Evolutionary conservation across 129 eudicot genomes (phyloP), one percentile per base, ranked within the genome.

Genomic region (Erigeron canadensis): DNA sequence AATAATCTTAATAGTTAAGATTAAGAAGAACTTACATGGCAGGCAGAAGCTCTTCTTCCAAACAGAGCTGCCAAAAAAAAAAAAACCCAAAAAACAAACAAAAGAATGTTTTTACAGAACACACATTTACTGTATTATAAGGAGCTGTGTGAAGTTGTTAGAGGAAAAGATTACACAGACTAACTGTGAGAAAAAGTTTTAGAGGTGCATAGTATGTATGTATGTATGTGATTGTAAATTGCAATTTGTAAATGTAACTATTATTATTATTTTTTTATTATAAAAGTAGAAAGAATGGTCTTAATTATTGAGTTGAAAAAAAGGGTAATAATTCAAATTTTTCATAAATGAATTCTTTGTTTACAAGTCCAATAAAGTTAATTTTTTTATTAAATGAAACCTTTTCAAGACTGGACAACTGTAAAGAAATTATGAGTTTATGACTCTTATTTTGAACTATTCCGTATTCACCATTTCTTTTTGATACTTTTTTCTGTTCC

Each of bases 331-430:
- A 65, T 65, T 72, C 15, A 28, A 45, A 73, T 42, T 44, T 63
- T 16, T 70, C 59, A 63, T 22, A 64, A 71, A 70, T 69, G 22
- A 68, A 18, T 23, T 74, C 47, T 69, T 28, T 23, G 40, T 54
- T 71, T 79, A 65, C 78, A 70, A 75, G 75, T 71, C 75, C 75
- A 16, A 70, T 45, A 76, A 70, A 83, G 73, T 22, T 34, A 67
- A 66, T 48, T 68, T 76, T 8, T 50, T 82, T 73, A 69, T 77
- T 67, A 72, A 76, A 75, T 44, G 61, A 60, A 69, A 55, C 39
- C 4, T 75, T 75, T 81, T 66, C 7, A 48, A 71, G 60, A 73
- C 71, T 84, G 77, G 84, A 74, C n/a, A n/a, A 37, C 3, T 1
- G 2, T 15, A 16, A 59, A 54, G 16, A 63, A 3, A 63, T 12